phyloP scores from a whole-genome alignment of 176 grass and related monocot species.

The Avena atlantica region DNA sequence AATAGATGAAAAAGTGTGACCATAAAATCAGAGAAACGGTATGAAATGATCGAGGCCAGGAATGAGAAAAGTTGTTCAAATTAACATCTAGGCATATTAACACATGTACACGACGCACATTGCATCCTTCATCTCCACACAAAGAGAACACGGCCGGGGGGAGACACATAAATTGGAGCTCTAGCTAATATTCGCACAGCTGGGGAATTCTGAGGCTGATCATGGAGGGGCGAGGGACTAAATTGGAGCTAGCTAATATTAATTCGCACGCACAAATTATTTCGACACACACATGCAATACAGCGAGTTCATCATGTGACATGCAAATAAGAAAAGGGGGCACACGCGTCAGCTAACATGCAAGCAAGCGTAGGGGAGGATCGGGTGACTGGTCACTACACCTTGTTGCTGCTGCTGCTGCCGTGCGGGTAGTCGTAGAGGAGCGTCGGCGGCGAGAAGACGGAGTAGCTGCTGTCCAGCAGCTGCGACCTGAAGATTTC shows the following conservation, averaged over 20 bases:
- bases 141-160: background rate
- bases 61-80: background rate
- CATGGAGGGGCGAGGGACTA: background rate
- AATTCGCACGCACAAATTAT: slow-evolving; percentile 15
- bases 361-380: background rate
- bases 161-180: too few relatives aligned
- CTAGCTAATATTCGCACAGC: too few relatives aligned
- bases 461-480: slow-evolving; percentile 53
- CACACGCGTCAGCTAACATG: slow-evolving; percentile 25
- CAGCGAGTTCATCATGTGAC: slow-evolving; percentile 34
- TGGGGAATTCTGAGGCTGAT: background rate
- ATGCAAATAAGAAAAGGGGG: slow-evolving; percentile 20
- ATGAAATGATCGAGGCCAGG: slow-evolving; percentile 18
- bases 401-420: slow-evolving; percentile 39
- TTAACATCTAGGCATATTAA: slow-evolving; percentile 1
- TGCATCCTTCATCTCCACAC: slow-evolving; percentile 6
- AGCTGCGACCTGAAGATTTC: slow-evolving; percentile 48
- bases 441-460: slow-evolving; percentile 56
- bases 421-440: slow-evolving; percentile 55
- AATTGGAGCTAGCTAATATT: slow-evolving; percentile 12
- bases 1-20: slow-evolving; percentile 25
- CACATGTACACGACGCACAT: slow-evolving; percentile 32
- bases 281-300: slow-evolving; percentile 56
- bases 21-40: slow-evolving; percentile 50
- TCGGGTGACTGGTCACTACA: slow-evolving; percentile 40